These are phyloP conservation scores for Penicillium salamii DNA, from an alignment of 495 filamentous ascomycete genomes.

Conservation along the genomic window DNA sequence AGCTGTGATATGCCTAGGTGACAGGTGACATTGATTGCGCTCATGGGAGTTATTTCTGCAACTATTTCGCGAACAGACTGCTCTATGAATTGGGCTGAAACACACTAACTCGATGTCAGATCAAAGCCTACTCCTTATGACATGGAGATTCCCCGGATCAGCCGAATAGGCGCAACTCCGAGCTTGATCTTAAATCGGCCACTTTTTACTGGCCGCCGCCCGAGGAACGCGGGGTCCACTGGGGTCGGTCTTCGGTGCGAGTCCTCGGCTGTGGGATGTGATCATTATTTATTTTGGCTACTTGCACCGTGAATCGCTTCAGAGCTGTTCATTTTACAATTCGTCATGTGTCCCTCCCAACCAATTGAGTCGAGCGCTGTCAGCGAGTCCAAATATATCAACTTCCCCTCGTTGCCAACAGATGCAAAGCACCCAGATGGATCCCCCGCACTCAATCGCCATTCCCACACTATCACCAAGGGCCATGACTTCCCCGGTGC, in stretches of 20 bases:
- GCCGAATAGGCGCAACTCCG: constrained; percentile 30
- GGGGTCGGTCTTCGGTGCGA: constrained; percentile 23
- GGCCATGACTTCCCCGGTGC: constrained; percentile 93
- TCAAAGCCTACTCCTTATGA: too few species aligned
- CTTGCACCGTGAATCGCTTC: background rate
- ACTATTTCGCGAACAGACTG: too few species aligned
- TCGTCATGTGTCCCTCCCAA: constrained; percentile 26
- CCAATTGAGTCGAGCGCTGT: constrained; percentile 19
- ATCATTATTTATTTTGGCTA: background rate
- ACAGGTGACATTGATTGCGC: too few species aligned
- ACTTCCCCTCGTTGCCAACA: constrained; percentile 58
- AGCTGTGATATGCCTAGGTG: too few species aligned
- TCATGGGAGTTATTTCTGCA: too few species aligned
- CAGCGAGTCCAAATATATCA: constrained; percentile 55
- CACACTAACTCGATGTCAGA: too few species aligned
- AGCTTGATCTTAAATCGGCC: constrained; percentile 15
- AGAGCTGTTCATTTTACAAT: background rate
- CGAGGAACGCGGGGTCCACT: constrained; percentile 19
- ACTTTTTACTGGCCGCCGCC: constrained; percentile 15
- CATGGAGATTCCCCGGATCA: constrained; percentile 1
- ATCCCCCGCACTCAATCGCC: constrained; percentile 64
- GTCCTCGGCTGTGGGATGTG: constrained; percentile 4
- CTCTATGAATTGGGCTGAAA: too few species aligned
- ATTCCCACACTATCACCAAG: constrained; percentile 68
- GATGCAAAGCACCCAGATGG: constrained; percentile 58